A percentile compares a stretch with the other conserved stretches of the same genome.
These are phyloP conservation scores for Boletus semigastroideus DNA, from an alignment of 1,284 basidiomycete genomes.

Conservation along the genomic window DNA sequence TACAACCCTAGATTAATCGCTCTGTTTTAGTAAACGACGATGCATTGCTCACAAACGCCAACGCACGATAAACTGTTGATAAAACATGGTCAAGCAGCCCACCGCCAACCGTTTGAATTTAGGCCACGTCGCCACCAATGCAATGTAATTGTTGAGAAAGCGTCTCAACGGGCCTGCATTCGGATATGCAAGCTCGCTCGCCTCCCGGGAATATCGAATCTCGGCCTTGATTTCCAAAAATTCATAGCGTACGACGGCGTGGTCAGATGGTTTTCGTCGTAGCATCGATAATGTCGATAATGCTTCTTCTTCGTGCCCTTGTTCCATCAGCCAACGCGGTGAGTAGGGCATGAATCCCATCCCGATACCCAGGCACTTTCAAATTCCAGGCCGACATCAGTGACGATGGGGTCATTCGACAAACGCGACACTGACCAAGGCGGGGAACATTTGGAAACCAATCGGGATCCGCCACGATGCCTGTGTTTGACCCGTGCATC, in stretches of 20 bases:
- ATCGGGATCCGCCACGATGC: conserved; percentile 34
- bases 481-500: conserved; percentile 31
- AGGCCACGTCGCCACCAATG: conserved; percentile 30
- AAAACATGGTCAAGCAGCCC: conserved; percentile 36
- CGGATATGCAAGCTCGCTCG: conserved; percentile 18
- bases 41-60: not conserved
- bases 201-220: conserved; percentile 28
- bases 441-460: conserved; percentile 33
- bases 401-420: not conserved
- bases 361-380: conserved; percentile 32
- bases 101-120: conserved; percentile 35
- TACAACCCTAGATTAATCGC: conserved; percentile 23
- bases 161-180: conserved; percentile 21
- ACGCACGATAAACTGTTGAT: conserved; percentile 35
- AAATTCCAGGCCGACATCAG: conserved; percentile 2
- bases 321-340: conserved; percentile 38
- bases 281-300: conserved; percentile 26
- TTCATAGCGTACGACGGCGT: conserved; percentile 28
- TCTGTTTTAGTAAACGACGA: conserved; percentile 1
- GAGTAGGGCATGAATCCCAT: conserved; percentile 37
- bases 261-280: conserved; percentile 20
- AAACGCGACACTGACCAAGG: conserved; percentile 22
- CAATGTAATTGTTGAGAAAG: conserved; percentile 25
- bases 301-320: conserved; percentile 35
- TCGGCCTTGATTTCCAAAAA: conserved; percentile 36